Evolutionary conservation across 2,329 filamentous ascomycete genomes (phyloP).

Genomic region (Didymella lethalis): DNA sequence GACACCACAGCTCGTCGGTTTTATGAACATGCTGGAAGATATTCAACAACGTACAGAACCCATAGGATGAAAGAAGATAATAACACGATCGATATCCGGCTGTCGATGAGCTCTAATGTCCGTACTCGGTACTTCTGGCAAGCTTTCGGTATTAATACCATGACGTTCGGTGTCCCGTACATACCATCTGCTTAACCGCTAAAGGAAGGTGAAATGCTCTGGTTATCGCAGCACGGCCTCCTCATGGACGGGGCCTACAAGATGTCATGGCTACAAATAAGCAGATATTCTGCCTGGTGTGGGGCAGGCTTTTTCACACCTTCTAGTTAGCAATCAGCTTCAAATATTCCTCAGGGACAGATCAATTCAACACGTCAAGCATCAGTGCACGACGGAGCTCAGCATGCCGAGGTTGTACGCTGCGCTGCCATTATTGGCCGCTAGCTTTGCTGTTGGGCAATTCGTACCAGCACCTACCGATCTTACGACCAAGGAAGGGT

Average conservation of each 20-base stretch:
- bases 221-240: slow-evolving; percentile 18
- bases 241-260: background rate
- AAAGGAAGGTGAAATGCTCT: slow-evolving; percentile 23
- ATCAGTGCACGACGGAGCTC: background rate
- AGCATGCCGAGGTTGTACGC: slow-evolving; percentile 20
- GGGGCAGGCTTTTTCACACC: background rate
- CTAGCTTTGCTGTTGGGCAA: slow-evolving; percentile 43
- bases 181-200: slow-evolving; percentile 22
- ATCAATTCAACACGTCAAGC: background rate
- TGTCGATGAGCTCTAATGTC: background rate
- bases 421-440: slow-evolving; percentile 30
- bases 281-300: background rate
- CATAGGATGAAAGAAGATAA: background rate
- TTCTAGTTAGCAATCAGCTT: background rate
- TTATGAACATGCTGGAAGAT: background rate
- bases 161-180: slow-evolving; percentile 7
- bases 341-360: background rate
- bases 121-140: background rate
- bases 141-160: background rate
- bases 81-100: background rate
- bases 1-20: background rate
- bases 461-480: slow-evolving; percentile 57
- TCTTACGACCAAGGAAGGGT: slow-evolving; percentile 54
- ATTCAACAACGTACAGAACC: background rate
- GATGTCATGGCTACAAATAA: background rate